Percentiles rank a stretch among this genome's conserved stretches.
Conservation (phyloP, 2,329 filamentous ascomycete genomes). For the Aspergillus pseudoglaucus region DNA sequence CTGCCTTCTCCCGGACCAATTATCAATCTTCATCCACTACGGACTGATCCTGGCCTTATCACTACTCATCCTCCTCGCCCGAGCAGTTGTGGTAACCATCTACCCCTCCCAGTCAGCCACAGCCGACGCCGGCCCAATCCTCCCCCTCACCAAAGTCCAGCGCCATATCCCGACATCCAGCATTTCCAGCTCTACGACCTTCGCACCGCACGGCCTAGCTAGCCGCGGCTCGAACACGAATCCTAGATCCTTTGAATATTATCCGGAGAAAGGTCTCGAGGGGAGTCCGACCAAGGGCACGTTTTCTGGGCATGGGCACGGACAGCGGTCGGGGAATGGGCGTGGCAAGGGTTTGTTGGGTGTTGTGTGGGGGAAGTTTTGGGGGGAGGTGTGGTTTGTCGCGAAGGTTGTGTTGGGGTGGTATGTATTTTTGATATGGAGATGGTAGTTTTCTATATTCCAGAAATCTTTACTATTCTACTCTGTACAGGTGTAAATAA, state of each 20-base stretch:
- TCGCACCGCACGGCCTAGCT: constrained; percentile 22
- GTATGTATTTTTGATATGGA: constrained; percentile 62
- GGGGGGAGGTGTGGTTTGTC: constrained; percentile 56
- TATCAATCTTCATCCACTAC: constrained; percentile 78
- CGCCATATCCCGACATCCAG: constrained; percentile 20
- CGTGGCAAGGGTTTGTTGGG: constrained; percentile 20
- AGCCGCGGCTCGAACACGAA: constrained; percentile 20
- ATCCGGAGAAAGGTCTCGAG: constrained; percentile 16
- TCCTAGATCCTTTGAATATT: constrained; percentile 16
- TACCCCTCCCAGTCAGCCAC: constrained; percentile 10
- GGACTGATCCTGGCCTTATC: constrained; percentile 54
- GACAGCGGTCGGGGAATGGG: constrained; percentile 19
- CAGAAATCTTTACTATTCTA: neutral
- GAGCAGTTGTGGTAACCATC: constrained; percentile 33
- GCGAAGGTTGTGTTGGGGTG: constrained; percentile 56
- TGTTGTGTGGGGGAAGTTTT: constrained; percentile 55
- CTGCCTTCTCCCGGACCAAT: constrained; percentile 82
- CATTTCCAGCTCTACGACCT: constrained; percentile 27
- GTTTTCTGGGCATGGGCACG: constrained; percentile 8
- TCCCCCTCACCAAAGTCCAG: constrained; percentile 22
- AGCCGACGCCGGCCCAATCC: constrained; percentile 13
- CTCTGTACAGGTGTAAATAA: neutral
- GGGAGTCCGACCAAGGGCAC: constrained; percentile 14
- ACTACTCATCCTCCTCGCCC: constrained; percentile 40
- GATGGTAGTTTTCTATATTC: constrained; percentile 41